Percentiles rank a stretch among this genome's conserved stretches.
Evolutionary conservation across 768 basidiomycete genomes (phyloP).

Genomic region (Calvatia gigantea): DNA sequence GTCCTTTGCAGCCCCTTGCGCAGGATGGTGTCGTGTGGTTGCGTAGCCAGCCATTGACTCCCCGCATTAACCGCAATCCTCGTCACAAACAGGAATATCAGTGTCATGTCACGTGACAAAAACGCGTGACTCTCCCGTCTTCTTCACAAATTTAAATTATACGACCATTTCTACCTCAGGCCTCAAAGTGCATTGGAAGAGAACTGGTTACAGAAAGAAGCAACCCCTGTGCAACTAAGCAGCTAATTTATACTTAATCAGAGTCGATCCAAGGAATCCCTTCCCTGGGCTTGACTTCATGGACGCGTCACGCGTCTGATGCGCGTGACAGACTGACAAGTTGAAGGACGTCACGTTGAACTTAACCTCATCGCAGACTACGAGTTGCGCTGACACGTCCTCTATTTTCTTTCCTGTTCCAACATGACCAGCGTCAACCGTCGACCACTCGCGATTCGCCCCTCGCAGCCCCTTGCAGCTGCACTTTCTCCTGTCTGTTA

Average conservation of each 20-base stretch:
- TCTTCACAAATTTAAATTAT: too few species aligned
- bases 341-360: slow-evolving; percentile 9
- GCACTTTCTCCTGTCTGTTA: slow-evolving; percentile 29
- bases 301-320: slow-evolving; percentile 9
- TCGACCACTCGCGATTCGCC: slow-evolving; percentile 44
- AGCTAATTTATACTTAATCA: too few species aligned
- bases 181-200: too few species aligned
- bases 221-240: too few species aligned
- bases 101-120: not conserved
- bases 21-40: slow-evolving; percentile 45
- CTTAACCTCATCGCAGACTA: not conserved
- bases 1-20: slow-evolving; percentile 31
- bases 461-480: slow-evolving; percentile 26
- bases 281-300: not conserved
- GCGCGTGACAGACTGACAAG: slow-evolving; percentile 9
- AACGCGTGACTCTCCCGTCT: slow-evolving; percentile 2
- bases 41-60: slow-evolving; percentile 48
- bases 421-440: slow-evolving; percentile 47
- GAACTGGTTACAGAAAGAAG: too few species aligned
- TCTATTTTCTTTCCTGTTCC: slow-evolving; percentile 21
- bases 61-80: not conserved
- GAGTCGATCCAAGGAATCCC: not conserved
- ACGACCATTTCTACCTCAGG: too few species aligned
- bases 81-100: slow-evolving; percentile 5
- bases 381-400: not conserved